These are phyloP conservation scores for Metarhizium robertsii DNA, from an alignment of 2,329 filamentous ascomycete genomes.

Conservation along the genomic window DNA sequence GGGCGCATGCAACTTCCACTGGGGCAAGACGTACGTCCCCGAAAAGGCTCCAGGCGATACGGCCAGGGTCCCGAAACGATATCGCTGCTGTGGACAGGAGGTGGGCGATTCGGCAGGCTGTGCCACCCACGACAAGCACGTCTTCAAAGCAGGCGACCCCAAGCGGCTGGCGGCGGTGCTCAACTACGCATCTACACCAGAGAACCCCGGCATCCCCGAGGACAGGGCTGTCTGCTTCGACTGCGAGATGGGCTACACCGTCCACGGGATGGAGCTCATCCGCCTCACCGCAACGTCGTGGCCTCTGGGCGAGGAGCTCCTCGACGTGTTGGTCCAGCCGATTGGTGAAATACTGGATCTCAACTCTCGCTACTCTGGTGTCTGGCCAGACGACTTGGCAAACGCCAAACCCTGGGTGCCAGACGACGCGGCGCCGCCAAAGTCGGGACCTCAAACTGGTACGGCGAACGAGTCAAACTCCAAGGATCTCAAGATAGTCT, in stretches of 20 bases:
- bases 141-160: constrained; percentile 73
- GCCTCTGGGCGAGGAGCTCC: constrained; percentile 63
- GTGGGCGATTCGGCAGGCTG: constrained; percentile 70
- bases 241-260: constrained; percentile 97
- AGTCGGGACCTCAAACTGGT: constrained; percentile 13
- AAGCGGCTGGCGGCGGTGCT: constrained; percentile 69
- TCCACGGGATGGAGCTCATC: constrained; percentile 77
- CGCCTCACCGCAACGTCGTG: constrained; percentile 83
- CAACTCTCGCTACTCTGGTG: constrained; percentile 86
- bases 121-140: constrained; percentile 60
- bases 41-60: constrained; percentile 46
- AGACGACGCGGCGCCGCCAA: constrained; percentile 13
- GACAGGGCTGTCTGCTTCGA: constrained; percentile 74
- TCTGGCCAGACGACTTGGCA: constrained; percentile 67
- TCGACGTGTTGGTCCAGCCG: constrained; percentile 81
- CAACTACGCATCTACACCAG: constrained; percentile 72
- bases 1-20: constrained; percentile 74
- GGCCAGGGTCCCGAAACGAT: constrained; percentile 50
- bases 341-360: constrained; percentile 79
- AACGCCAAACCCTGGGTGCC: constrained; percentile 50
- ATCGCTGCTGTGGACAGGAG: constrained; percentile 69
- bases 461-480: constrained; percentile 10
- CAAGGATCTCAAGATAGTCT: constrained; percentile 58
- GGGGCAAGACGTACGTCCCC: constrained; percentile 58
- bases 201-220: constrained; percentile 41